A percentile compares a stretch with the other conserved stretches of the same genome.
phyloP scores from a whole-genome alignment of 2,329 filamentous ascomycete genomes.

The Trichocomaceae sp. region DNA sequence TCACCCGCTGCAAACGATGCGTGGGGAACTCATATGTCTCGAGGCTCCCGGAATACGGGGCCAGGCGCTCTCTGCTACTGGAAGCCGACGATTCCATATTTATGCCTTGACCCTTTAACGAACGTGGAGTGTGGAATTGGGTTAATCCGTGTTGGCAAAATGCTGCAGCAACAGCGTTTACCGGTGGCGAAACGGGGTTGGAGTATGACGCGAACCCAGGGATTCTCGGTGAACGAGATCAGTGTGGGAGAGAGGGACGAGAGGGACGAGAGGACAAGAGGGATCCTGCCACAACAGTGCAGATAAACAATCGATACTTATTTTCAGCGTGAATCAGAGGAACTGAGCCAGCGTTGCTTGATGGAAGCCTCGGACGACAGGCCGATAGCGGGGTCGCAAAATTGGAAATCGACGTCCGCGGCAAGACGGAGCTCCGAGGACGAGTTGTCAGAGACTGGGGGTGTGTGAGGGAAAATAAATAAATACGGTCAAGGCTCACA shows the following conservation, averaged over 20 bases:
- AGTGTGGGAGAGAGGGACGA: background rate
- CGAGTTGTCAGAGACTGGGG: too few species aligned
- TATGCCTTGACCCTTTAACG: background rate
- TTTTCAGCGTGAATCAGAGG: background rate
- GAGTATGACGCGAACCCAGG: slow-evolving; percentile 8
- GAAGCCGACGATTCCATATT: slow-evolving; percentile 13
- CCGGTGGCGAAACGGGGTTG: slow-evolving; percentile 5
- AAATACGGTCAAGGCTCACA: too few species aligned
- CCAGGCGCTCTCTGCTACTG: slow-evolving; percentile 21
- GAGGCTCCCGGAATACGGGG: slow-evolving; percentile 22
- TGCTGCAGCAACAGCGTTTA: background rate
- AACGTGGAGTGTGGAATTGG: background rate
- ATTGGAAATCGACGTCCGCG: background rate
- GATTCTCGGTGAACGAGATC: background rate
- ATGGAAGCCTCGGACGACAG: background rate
- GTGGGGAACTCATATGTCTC: slow-evolving; percentile 42
- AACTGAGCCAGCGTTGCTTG: background rate
- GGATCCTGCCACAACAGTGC: background rate
- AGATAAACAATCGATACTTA: background rate
- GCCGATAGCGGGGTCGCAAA: background rate
- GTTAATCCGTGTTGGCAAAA: background rate
- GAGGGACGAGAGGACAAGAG: background rate
- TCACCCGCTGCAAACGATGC: slow-evolving; percentile 39
- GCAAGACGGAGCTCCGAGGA: background rate
- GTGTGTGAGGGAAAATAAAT: background rate